Percentiles rank a stretch among this genome's conserved stretches.
phyloP scores from a whole-genome alignment of 805 yeast genomes.

The Wickerhamomyces sydowiorum region DNA sequence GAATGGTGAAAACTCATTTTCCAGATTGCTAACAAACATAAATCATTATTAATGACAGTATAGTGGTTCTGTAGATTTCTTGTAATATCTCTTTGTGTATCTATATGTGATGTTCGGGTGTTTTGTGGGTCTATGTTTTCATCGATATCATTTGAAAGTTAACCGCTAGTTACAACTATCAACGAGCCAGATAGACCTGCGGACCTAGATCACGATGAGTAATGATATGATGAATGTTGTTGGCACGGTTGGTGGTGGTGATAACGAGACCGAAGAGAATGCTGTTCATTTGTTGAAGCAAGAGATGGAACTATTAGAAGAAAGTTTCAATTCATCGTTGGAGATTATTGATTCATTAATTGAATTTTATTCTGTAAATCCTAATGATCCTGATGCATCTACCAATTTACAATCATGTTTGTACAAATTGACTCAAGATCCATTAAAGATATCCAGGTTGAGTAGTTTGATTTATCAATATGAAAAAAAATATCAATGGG shows the following conservation, averaged over 20 bases:
- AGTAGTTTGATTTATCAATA: slow-evolving; percentile 3
- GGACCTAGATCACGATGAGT: not conserved
- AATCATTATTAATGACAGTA: too few relatives aligned
- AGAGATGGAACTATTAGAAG: not conserved
- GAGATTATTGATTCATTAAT: not conserved
- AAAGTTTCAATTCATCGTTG: not conserved
- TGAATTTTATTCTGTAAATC: not conserved
- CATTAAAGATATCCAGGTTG: not conserved
- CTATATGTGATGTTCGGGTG: not conserved
- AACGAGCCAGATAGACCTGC: not conserved
- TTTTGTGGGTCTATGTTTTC: not conserved
- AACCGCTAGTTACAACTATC: not conserved
- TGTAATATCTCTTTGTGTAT: too few relatives aligned
- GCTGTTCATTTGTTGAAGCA: not conserved
- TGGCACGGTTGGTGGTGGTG: not conserved
- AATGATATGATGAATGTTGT: not conserved
- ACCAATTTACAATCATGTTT: not conserved
- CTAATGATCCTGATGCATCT: not conserved
- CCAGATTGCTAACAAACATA: too few relatives aligned
- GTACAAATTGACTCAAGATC: not conserved
- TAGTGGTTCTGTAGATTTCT: too few relatives aligned
- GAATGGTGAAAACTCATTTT: too few relatives aligned
- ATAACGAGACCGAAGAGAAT: too few relatives aligned
- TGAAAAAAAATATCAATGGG: slow-evolving; percentile 11
- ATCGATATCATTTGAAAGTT: too few relatives aligned